Evolutionary conservation across 75 land plant genomes (phyloP).

Genomic region (Cupressus sempervirens): DNA sequence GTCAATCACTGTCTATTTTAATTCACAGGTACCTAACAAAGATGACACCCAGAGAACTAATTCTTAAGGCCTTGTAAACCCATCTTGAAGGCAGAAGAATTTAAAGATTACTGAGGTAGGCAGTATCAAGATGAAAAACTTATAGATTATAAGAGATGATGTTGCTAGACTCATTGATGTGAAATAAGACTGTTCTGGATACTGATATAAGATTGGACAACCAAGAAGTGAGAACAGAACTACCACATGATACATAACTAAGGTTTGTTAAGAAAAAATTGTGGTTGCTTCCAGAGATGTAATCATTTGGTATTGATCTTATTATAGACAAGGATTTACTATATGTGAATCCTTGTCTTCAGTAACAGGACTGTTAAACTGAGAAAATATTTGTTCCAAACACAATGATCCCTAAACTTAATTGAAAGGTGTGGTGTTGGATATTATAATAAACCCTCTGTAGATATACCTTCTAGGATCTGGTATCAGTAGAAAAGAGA

Average conservation of each 20-base stretch:
- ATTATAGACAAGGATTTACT: not conserved
- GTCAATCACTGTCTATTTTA: not conserved
- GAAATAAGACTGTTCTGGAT: not conserved
- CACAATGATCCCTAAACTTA: not conserved
- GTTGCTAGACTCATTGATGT: not conserved
- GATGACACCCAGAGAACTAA: not conserved
- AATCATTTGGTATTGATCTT: not conserved
- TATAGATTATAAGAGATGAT: not conserved
- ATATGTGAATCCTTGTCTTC: not conserved
- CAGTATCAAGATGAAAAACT: not conserved
- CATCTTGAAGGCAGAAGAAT: not conserved
- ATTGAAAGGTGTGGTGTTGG: not conserved
- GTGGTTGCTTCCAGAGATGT: not conserved
- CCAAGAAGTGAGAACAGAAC: not conserved
- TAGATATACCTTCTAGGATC: not conserved
- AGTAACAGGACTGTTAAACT: not conserved
- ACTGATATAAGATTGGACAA: not conserved
- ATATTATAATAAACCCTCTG: not conserved
- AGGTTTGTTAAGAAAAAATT: not conserved
- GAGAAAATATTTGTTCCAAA: not conserved
- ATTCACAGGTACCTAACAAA: not conserved
- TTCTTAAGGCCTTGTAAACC: not conserved
- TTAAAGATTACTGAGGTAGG: not conserved
- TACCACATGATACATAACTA: not conserved
- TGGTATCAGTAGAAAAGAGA: not conserved